Evolutionary conservation across 768 basidiomycete species (phyloP), one percentile per base, ranked within the genome.

Genomic region (Strobilomyces dryophilus): DNA sequence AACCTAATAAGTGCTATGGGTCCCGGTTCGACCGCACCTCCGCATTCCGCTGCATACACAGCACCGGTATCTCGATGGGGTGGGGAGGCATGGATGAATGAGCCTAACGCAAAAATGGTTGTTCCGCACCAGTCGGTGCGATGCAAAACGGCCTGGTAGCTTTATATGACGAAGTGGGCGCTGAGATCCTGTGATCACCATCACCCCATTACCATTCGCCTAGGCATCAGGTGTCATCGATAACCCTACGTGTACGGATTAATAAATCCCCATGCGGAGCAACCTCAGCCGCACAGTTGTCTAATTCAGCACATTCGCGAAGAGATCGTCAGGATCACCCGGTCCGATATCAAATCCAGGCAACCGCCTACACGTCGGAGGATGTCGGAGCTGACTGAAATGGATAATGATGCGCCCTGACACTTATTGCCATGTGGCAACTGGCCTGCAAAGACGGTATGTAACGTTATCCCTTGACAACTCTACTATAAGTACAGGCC

Each of bases 321-420:
- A 64, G 67, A 53, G 66, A 67, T 67, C 65, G 67, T 63, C 67
- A 67, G 57, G 65, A 52, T 56, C 53, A 56, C 39, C 58, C 66
- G 64, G 66, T 12, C 66, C 66, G 67, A 55, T 44, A 44, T 49
- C 53, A 51, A 54, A 59, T 46, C 17, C 36, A 8, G 42, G 12
- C 36, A 14, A 37, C 35, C 21, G 20, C 39, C 42, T 35, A 27
- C 50, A 46, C 47, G 34, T 60, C 63, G 63, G 63, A 66, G 65
- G 59, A 56, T 37, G 49, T 62, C 67, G 65, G 67, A 64, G 32
- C 17, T 45, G 14, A 17, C 51, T 15, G 44, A 60, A 58, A 53
- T 24, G 55, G 60, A 29, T 31, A 51, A 27, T 55, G 58, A 53
- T 57, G 64, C 51, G 56, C 61, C 63, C 54, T 60, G 57, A 60